phyloP scores from a whole-genome alignment of 2,329 filamentous ascomycete species.

The Stemphylium beticola region DNA sequence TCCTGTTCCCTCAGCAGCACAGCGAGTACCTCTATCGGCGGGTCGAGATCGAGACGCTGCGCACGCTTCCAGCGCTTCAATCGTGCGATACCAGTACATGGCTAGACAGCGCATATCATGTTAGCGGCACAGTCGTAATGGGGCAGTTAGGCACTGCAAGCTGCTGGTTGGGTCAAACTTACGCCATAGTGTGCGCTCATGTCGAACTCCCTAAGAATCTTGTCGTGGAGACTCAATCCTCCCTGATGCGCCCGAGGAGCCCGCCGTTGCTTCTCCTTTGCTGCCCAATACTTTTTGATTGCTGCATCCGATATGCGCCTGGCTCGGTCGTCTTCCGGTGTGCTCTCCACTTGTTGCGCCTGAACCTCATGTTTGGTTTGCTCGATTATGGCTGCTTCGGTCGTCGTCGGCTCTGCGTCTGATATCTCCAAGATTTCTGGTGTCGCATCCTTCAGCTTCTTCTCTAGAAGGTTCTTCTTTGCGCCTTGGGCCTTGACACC shows the following conservation, averaged over 20 bases:
- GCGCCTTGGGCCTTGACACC: conserved; percentile 42
- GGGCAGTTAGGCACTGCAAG: conserved; percentile 30
- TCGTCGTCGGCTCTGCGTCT: conserved; percentile 44
- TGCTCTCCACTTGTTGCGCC: conserved; percentile 29
- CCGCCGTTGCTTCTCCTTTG: conserved; percentile 71
- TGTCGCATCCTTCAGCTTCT: conserved; percentile 36
- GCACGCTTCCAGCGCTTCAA: conserved; percentile 88
- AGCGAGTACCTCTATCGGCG: conserved; percentile 87
- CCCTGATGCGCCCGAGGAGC: conserved; percentile 79
- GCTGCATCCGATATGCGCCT: conserved; percentile 69
- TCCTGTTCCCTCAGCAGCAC: conserved; percentile 76
- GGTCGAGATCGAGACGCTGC: conserved; percentile 78
- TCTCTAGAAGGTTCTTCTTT: conserved; percentile 50
- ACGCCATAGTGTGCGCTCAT: conserved; percentile 90
- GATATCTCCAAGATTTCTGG: conserved; percentile 30
- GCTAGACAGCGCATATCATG: conserved; percentile 59
- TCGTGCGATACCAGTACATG: conserved; percentile 83
- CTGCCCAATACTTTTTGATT: conserved; percentile 78
- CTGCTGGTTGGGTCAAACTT: conserved; percentile 49
- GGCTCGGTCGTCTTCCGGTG: conserved; percentile 62
- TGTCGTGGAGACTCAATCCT: conserved; percentile 75
- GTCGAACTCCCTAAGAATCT: conserved; percentile 90
- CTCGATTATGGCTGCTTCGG: conserved; percentile 48
- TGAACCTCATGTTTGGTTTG: conserved; percentile 46
- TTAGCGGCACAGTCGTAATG: conserved; percentile 13